Evolutionary conservation across 202 grass and related monocot species (phyloP).

Genomic region (Panicum hallii): DNA sequence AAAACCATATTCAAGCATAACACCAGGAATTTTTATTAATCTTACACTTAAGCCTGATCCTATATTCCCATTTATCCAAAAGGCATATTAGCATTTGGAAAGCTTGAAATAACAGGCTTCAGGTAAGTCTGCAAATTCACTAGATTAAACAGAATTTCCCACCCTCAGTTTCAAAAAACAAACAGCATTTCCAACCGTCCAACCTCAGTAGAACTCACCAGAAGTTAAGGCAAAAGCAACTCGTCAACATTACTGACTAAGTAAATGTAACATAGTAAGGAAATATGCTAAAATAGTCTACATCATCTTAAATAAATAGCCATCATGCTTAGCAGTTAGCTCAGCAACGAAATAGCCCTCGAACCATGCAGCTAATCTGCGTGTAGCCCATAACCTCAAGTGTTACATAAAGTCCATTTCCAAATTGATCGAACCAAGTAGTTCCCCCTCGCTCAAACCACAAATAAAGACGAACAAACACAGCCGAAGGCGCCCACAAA

Average conservation of each 20-base stretch:
- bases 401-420: background rate
- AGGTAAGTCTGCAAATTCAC: background rate
- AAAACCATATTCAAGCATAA: background rate
- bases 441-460: background rate
- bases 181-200: background rate
- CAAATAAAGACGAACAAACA: background rate
- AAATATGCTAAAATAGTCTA: background rate
- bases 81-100: background rate
- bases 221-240: background rate
- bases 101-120: background rate
- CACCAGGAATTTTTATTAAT: background rate
- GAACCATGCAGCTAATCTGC: background rate
- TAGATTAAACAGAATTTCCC: background rate
- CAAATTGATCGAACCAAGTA: conserved; percentile 12
- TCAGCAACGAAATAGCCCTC: background rate
- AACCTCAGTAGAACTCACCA: background rate
- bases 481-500: background rate
- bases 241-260: background rate
- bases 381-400: background rate
- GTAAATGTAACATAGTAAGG: no score
- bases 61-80: background rate
- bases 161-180: background rate
- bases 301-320: background rate
- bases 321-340: background rate
- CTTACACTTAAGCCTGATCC: background rate